Evolutionary conservation across 306 rosid genomes (phyloP).

Genomic region (Hippophae rhamnoides): DNA sequence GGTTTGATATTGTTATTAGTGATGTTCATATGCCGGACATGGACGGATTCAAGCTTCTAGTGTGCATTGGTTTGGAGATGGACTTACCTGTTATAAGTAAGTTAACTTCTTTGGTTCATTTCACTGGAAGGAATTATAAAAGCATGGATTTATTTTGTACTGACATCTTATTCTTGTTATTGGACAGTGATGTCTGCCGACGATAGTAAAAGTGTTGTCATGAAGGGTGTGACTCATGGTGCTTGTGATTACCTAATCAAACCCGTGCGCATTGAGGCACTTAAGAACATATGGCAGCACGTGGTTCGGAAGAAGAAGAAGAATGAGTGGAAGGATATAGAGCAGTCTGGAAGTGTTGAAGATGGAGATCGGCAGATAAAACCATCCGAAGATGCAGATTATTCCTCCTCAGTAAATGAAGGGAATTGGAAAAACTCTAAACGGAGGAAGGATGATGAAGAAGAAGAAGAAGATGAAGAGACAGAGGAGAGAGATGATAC

Average conservation of each 20-base stretch:
- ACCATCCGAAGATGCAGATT: conserved; percentile 75
- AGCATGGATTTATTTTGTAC: background rate
- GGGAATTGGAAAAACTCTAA: conserved; percentile 70
- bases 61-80: conserved; percentile 87
- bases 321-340: conserved; percentile 80
- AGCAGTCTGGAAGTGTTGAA: conserved; percentile 87
- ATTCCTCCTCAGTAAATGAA: conserved; percentile 95
- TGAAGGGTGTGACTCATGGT: conserved; percentile 99
- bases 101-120: conserved; percentile 22
- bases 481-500: conserved; percentile 81
- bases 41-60: conserved; percentile 98
- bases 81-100: conserved; percentile 96
- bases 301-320: conserved; percentile 85
- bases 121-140: background rate
- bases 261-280: conserved; percentile 90
- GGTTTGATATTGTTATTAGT: conserved; percentile 85
- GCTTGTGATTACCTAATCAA: conserved; percentile 95
- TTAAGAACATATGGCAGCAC: conserved; percentile 98
- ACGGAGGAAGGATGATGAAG: conserved; percentile 90
- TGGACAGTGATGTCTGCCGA: conserved; percentile 97
- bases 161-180: conserved; percentile 2
- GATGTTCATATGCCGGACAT: conserved; percentile 99
- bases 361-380: conserved; percentile 81
- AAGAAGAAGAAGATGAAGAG: conserved; percentile 49
- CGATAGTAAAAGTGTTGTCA: conserved; percentile 71